Percentiles rank a stretch among this genome's conserved stretches.
Evolutionary conservation across 1,284 basidiomycete species (phyloP).

Genomic region (Rugosomyces carneus): DNA sequence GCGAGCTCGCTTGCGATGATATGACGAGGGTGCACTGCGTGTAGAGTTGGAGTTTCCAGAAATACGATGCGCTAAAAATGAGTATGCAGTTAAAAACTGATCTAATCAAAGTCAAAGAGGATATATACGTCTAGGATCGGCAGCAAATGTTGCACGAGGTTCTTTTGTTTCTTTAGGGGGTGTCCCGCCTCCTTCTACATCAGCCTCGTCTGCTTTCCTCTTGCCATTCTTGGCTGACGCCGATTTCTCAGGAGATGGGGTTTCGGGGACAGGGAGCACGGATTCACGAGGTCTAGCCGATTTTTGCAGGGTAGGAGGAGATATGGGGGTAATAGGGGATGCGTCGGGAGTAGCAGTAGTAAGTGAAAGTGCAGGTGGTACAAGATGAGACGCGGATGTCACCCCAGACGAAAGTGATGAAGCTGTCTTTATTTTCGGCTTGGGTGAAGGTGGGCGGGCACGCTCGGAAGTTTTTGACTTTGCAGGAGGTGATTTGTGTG

Average conservation of each 20-base stretch:
- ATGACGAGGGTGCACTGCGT: constrained; percentile 57
- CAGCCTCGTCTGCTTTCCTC: constrained; percentile 42
- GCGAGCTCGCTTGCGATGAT: constrained; percentile 60
- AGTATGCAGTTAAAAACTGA: background rate
- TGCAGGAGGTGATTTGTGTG: constrained; percentile 11
- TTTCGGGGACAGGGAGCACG: constrained; percentile 20
- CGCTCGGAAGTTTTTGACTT: constrained; percentile 17
- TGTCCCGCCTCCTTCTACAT: constrained; percentile 34
- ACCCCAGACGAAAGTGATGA: constrained; percentile 16
- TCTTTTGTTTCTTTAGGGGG: constrained; percentile 38
- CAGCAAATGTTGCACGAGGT: constrained; percentile 39
- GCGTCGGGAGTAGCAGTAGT: constrained; percentile 33
- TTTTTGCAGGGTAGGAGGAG: constrained; percentile 20
- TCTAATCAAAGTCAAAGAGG: constrained; percentile 7
- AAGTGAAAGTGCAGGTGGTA: constrained; percentile 31
- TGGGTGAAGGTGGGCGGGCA: constrained; percentile 22
- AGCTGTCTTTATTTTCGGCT: constrained; percentile 20
- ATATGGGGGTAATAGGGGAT: constrained; percentile 28
- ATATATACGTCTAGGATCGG: constrained; percentile 37
- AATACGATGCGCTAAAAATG: constrained; percentile 33
- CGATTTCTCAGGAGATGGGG: constrained; percentile 27
- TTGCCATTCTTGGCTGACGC: constrained; percentile 34
- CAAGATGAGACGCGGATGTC: constrained; percentile 25
- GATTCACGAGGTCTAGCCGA: constrained; percentile 24
- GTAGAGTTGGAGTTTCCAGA: constrained; percentile 37